Percentiles rank a stretch among this genome's conserved stretches.
Conservation (phyloP, 202 grass and related monocot genomes). For the Elaeis oleifera region DNA sequence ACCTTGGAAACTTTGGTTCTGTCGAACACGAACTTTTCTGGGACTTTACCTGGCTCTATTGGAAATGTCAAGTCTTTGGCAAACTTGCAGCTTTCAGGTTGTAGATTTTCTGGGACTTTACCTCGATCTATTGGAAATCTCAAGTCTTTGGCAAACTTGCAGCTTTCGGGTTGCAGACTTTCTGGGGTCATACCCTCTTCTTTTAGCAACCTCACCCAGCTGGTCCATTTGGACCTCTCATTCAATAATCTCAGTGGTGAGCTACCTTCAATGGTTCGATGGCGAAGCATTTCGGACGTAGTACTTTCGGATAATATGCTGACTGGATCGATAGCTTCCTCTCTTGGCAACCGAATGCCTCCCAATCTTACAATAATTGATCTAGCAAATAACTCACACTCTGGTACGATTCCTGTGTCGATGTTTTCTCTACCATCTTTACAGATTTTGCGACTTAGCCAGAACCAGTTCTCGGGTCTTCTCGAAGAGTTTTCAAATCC, state of each 20-base stretch:
- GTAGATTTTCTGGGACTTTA: slow-evolving; percentile 42
- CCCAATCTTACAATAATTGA: slow-evolving; percentile 21
- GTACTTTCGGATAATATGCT: slow-evolving; percentile 28
- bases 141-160: slow-evolving; percentile 28
- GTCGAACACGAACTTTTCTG: slow-evolving; percentile 53
- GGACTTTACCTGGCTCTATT: slow-evolving; percentile 36
- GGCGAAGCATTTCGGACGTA: slow-evolving; percentile 24
- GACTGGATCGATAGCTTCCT: slow-evolving; percentile 14
- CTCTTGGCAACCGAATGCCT: background rate
- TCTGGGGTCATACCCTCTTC: slow-evolving; percentile 35
- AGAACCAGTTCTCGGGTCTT: slow-evolving; percentile 27
- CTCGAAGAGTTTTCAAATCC: slow-evolving; percentile 26
- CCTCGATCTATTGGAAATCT: slow-evolving; percentile 35
- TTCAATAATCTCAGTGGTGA: slow-evolving; percentile 27
- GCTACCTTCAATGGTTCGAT: slow-evolving; percentile 26
- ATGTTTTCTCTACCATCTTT: slow-evolving; percentile 41
- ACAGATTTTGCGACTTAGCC: slow-evolving; percentile 1
- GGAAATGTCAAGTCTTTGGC: slow-evolving; percentile 31
- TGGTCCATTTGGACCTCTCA: slow-evolving; percentile 26
- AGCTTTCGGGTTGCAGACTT: slow-evolving; percentile 31
- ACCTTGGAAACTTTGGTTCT: slow-evolving; percentile 19
- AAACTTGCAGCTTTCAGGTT: slow-evolving; percentile 18
- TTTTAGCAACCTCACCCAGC: slow-evolving; percentile 29
- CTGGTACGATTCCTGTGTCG: slow-evolving; percentile 23
- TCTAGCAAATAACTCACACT: slow-evolving; percentile 23